Evolutionary conservation across 257 asterid species (phyloP), one percentile per base, ranked within the genome.

Genomic region (Lycium ferocissimum): DNA sequence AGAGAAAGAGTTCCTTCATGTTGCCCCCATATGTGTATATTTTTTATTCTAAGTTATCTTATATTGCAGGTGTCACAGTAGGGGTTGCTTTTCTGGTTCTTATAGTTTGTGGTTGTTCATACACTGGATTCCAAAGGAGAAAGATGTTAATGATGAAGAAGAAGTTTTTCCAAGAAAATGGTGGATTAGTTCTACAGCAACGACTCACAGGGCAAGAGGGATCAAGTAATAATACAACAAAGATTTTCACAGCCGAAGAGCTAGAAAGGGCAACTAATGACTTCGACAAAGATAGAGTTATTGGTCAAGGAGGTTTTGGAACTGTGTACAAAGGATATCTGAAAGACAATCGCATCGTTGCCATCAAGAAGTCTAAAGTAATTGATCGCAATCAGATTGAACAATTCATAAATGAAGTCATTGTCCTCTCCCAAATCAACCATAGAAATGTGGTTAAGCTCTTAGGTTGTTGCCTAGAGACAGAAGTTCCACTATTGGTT

Each of bases 401-500:
- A n/a, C n/a, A n/a, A n/a, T n/a, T n/a, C n/a, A n/a, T n/a, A n/a
- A n/a, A n/a, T n/a, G n/a, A n/a, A n/a, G n/a, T n/a, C n/a, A n/a
- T n/a, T n/a, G n/a, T n/a, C n/a, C n/a, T n/a, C n/a, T n/a, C n/a
- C n/a, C n/a, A n/a, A n/a, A n/a, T n/a, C n/a, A n/a, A n/a, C n/a
- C n/a, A n/a, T n/a, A n/a, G n/a, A n/a, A n/a, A n/a, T n/a, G n/a
- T n/a, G n/a, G n/a, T n/a, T n/a, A n/a, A n/a, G n/a, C n/a, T n/a
- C n/a, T n/a, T n/a, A n/a, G n/a, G n/a, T n/a, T n/a, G n/a, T n/a
- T n/a, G n/a, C n/a, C n/a, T n/a, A n/a, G n/a, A n/a, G n/a, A n/a
- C n/a, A n/a, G n/a, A n/a, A n/a, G n/a, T n/a, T n/a, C 90, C 92
- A 8, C 61, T 86, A 3, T 56, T 91, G 6, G 92, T 88, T 0